Evolutionary conservation across 2,329 filamentous ascomycete species (phyloP), one percentile per base, ranked within the genome.

Genomic region (Sphaerulina musiva): DNA sequence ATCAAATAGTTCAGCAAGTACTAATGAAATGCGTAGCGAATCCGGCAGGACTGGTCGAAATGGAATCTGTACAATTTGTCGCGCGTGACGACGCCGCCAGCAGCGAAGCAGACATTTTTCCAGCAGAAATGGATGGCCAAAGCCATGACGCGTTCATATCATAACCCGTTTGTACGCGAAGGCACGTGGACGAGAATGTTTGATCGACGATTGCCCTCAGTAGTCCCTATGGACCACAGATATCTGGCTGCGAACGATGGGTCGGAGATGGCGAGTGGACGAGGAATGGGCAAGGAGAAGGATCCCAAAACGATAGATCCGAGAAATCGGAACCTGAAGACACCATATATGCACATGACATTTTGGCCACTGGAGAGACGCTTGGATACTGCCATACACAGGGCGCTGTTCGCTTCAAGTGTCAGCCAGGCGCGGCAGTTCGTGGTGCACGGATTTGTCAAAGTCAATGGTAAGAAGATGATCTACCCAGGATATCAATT

Each of bases 101-200:
- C 75, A 55, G 67, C 63, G 12, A 63, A 63, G 48, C 73, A 75
- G 58, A 96, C 91, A 43, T 95, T 93, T 75, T 98, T 95, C 80
- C 92, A 97, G 78, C 92, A 97, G 74, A 98, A 98, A 85, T 98
- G 92, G 92, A 73, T 75, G 1, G 88, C 92, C 66, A 98, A 98
- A 74, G 83, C 90, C 20, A 72, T 84, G 60, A 82, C 89, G 41
- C 85, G 93, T 62, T 84, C 80, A 59, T 98, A 97, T 73, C 93
- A 98, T 75, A 93, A 92, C 72, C 92, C 96, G 70, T 89, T 95
- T 69, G 85, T 98, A 63, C 84, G 85, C 61, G 93, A 98, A 76
- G 84, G 87, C 70, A 86, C 93, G 75, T 98, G 93, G 93, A 81
- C 87, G 73, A 87, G 87, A 69, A 91, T 95, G 81, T 98, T 98